These are phyloP conservation scores for Lepidium africanum DNA, from an alignment of 345 rosid genomes.

Conservation along the genomic window DNA sequence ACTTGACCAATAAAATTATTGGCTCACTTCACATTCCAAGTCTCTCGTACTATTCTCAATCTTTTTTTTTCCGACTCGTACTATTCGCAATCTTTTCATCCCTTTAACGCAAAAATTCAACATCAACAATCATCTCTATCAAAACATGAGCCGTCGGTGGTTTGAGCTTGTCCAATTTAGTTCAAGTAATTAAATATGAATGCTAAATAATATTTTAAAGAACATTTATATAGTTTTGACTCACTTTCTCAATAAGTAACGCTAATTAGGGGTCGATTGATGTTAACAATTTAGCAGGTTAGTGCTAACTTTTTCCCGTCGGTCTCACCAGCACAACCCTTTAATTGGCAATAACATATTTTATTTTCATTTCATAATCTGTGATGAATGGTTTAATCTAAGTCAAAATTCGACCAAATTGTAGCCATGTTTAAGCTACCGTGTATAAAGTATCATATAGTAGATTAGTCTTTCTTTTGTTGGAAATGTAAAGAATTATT, in stretches of 20 bases:
- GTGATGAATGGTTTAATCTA: background rate
- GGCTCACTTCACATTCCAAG: background rate
- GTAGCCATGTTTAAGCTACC: background rate
- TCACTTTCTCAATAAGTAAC: constrained; percentile 33
- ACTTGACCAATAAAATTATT: background rate
- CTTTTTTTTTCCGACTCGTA: no score
- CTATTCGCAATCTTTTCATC: no score
- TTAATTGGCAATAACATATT: background rate
- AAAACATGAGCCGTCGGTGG: background rate
- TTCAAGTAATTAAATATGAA: no score
- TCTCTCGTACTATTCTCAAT: background rate
- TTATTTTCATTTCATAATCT: background rate
- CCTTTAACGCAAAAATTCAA: no score
- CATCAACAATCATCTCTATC: background rate
- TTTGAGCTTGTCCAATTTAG: background rate
- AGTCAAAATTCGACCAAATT: background rate
- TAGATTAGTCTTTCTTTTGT: background rate
- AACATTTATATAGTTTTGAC: background rate
- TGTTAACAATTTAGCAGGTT: constrained; percentile 24
- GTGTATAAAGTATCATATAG: background rate
- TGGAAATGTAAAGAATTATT: background rate
- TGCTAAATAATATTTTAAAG: no score
- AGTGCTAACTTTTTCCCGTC: constrained; percentile 14
- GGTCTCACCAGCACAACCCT: constrained; percentile 5
- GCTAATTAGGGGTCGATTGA: constrained; percentile 21